These are phyloP conservation scores for Atkinsonella hypoxylon DNA, from an alignment of 2,329 filamentous ascomycete species.

Conservation along the genomic window DNA sequence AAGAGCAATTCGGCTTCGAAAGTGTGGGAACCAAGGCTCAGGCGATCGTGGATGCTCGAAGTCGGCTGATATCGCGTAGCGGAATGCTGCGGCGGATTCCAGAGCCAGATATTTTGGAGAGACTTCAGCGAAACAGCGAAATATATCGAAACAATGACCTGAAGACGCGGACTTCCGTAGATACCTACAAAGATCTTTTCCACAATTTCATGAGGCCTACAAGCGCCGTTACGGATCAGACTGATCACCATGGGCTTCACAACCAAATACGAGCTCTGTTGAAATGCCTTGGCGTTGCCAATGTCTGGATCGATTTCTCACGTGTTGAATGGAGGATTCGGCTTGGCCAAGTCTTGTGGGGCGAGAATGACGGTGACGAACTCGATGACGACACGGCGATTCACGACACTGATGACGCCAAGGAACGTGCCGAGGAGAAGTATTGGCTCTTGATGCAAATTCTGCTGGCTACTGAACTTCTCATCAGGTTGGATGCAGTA, in stretches of 20 bases:
- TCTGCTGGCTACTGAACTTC: conserved; percentile 51
- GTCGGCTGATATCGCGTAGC: conserved; percentile 40
- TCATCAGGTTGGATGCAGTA: conserved; percentile 51
- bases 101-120: conserved; percentile 45
- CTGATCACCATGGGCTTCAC: conserved; percentile 49
- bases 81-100: conserved; percentile 44
- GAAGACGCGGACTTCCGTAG: conserved; percentile 37
- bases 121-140: conserved; percentile 43
- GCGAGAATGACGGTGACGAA: conserved; percentile 36
- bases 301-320: conserved; percentile 65
- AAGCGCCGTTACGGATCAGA: conserved; percentile 41
- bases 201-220: conserved; percentile 46
- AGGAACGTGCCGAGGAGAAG: conserved; percentile 47
- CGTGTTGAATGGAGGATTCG: conserved; percentile 64
- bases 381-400: conserved; percentile 41
- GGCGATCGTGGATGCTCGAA: conserved; percentile 44
- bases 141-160: conserved; percentile 42
- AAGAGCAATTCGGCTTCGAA: conserved; percentile 49
- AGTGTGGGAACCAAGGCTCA: conserved; percentile 41
- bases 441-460: conserved; percentile 59
- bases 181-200: conserved; percentile 53
- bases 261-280: conserved; percentile 60
- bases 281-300: conserved; percentile 49
- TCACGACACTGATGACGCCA: conserved; percentile 33
- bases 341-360: conserved; percentile 62